These are phyloP conservation scores for Hemisphaericaspora xylofermentans DNA, from an alignment of 1,139 yeast species.

Conservation along the genomic window DNA sequence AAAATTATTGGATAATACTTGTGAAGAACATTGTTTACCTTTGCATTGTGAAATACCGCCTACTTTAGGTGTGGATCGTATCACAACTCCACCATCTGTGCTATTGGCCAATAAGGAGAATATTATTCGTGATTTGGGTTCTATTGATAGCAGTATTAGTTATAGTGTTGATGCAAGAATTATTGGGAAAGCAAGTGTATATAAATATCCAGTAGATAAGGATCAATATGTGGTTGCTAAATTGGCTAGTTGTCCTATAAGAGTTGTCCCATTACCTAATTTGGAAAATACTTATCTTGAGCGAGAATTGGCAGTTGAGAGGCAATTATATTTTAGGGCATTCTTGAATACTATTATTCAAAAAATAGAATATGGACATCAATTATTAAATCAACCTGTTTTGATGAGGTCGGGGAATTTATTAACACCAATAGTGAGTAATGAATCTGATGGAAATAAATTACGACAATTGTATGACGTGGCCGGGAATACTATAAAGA, in stretches of 20 bases:
- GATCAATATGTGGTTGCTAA: constrained; percentile 43
- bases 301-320: constrained; percentile 21
- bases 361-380: constrained; percentile 32
- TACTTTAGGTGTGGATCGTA: constrained; percentile 34
- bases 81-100: constrained; percentile 22
- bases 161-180: constrained; percentile 45
- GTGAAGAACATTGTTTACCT: constrained; percentile 36
- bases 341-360: constrained; percentile 32
- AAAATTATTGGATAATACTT: constrained; percentile 40
- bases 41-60: constrained; percentile 42
- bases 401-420: constrained; percentile 4
- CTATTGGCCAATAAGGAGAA: constrained; percentile 23
- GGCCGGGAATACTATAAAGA: constrained; percentile 13
- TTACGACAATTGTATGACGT: constrained; percentile 35
- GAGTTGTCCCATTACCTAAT: constrained; percentile 36
- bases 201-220: constrained; percentile 16
- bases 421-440: constrained; percentile 12
- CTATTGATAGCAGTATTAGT: constrained; percentile 38
- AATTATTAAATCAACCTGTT: constrained; percentile 14
- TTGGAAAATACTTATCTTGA: constrained; percentile 23
- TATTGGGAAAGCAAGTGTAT: constrained; percentile 43
- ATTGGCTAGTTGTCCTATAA: constrained; percentile 32
- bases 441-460: constrained; percentile 19
- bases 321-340: constrained; percentile 34
- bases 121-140: constrained; percentile 33